Base-by-base conservation (phyloP, 305 asterid species). In the Andrographis paniculata region DNA sequence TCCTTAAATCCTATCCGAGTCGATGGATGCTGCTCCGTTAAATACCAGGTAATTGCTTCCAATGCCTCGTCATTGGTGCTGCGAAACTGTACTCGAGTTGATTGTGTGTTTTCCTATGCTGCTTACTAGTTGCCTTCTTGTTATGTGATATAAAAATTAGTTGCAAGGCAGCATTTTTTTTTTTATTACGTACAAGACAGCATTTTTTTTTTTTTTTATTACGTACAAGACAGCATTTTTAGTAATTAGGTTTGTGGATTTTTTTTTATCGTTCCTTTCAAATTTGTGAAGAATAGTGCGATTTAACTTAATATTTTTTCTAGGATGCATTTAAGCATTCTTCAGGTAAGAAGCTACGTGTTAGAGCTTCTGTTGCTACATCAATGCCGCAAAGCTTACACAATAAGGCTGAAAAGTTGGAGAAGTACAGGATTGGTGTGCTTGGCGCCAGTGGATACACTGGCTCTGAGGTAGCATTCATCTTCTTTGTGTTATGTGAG, bases 381-480 rank as follows among this genome's bases (percentile, higher is more conserved):
- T 55, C 89, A 58, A 45, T 63, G 17, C 52, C 68, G 4, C 72
- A 66, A 46, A 68, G 42, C 54, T 53, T 65, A 42, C 65, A 69
- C 13, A 55, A 18, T 38, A 56, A 65, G 50, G 67, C 79, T 52
- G 65, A 58, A 37, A 65, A 74, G 42, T 65, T 58, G 5, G 80
- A 81, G 1, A 78, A 76, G 17, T 57, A 61, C 45, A 77, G 76
- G 55, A 73, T 85, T 56, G 93, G 91, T 42, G 87, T 85, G 56
- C 92, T 85, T 60, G 95, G 95, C 48, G 95, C 94, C 47, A 81
- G 94, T 71, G 95, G 94, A 22, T 85, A 85, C 63, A 85, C 95
- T 59, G 95, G 95, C 57, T 74, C 83, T 37, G 95, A 79, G 91
- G 91, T 85, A 62, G 35, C 42, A 31, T 35, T 48, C 13, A 45